A percentile compares a stretch with the other conserved stretches of the same genome.
Conservation (phyloP, 352 stramenopile genomes). For the Phytophthora aleatoria region DNA sequence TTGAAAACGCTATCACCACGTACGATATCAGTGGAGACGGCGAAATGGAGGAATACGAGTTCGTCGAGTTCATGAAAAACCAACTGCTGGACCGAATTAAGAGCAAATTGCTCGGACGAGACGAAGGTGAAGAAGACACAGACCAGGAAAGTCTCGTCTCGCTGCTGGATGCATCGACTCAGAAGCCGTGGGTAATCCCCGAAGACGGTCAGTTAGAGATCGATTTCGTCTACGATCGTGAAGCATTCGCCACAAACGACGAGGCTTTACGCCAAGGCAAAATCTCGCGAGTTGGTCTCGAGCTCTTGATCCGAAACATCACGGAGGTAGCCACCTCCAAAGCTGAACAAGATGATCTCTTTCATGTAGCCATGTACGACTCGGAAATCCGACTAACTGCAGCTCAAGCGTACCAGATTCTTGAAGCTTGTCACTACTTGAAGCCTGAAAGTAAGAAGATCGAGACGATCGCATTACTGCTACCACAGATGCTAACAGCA, state of each 20-base stretch:
- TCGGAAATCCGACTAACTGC: conserved; percentile 84
- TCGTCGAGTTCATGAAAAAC: conserved; percentile 82
- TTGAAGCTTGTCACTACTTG: conserved; percentile 77
- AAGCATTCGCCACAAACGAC: conserved; percentile 63
- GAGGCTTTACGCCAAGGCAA: conserved; percentile 58
- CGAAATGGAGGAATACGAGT: conserved; percentile 84
- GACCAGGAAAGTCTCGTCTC: conserved; percentile 25
- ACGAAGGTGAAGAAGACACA: conserved; percentile 9
- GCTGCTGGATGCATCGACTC: conserved; percentile 58
- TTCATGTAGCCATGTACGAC: conserved; percentile 76
- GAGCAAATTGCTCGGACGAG: conserved; percentile 40
- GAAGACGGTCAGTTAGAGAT: conserved; percentile 67
- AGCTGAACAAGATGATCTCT: conserved; percentile 77
- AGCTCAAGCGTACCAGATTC: conserved; percentile 76
- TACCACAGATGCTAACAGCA: conserved; percentile 86
- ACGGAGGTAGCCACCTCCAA: conserved; percentile 52
- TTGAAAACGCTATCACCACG: conserved; percentile 59
- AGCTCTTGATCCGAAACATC: conserved; percentile 80
- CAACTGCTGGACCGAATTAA: conserved; percentile 67
- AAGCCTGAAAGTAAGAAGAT: conserved; percentile 60
- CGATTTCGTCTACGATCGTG: conserved; percentile 81
- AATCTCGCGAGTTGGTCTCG: conserved; percentile 69
- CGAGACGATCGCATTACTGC: conserved; percentile 67
- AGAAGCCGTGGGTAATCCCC: conserved; percentile 69
- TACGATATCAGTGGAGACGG: conserved; percentile 80